phyloP scores from a whole-genome alignment of 176 grass and related monocot species.

The Carex scoparia region DNA sequence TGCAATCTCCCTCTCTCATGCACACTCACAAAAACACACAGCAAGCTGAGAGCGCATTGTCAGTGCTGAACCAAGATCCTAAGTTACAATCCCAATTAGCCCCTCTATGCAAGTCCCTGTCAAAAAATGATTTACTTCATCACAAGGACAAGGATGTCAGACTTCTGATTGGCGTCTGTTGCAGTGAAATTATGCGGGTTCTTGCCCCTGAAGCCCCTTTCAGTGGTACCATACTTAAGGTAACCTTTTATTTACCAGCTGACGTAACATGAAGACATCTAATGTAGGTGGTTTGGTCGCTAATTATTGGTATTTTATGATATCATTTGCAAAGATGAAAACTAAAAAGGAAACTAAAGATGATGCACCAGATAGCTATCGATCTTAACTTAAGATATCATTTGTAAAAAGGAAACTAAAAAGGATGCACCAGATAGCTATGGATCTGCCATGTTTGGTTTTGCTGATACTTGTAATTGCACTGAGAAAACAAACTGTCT shows the following conservation, averaged over 20 bases:
- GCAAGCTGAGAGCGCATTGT: conserved; percentile 80
- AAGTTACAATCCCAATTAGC: conserved; percentile 52
- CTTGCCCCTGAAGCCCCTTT: conserved; percentile 90
- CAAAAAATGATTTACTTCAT: conserved; percentile 59
- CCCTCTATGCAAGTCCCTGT: conserved; percentile 61
- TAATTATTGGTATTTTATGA: background rate
- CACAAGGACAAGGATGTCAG: conserved; percentile 95
- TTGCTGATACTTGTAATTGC: background rate
- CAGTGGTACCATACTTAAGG: conserved; percentile 82
- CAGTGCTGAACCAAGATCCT: conserved; percentile 70
- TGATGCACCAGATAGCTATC: background rate
- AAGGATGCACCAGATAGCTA: background rate
- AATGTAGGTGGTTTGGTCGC: background rate
- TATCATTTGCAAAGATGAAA: background rate
- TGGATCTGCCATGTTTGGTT: background rate
- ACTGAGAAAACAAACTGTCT: background rate
- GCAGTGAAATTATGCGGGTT: conserved; percentile 85
- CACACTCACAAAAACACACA: conserved; percentile 23
- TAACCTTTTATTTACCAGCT: conserved; percentile 31
- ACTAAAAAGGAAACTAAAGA: background rate
- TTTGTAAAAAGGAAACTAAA: background rate
- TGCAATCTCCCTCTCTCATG: background rate
- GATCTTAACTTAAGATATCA: background rate
- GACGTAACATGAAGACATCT: background rate
- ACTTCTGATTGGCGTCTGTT: conserved; percentile 76